Conservation (phyloP, 148 eudicot genomes). For the Dianthus caryophyllus region DNA sequence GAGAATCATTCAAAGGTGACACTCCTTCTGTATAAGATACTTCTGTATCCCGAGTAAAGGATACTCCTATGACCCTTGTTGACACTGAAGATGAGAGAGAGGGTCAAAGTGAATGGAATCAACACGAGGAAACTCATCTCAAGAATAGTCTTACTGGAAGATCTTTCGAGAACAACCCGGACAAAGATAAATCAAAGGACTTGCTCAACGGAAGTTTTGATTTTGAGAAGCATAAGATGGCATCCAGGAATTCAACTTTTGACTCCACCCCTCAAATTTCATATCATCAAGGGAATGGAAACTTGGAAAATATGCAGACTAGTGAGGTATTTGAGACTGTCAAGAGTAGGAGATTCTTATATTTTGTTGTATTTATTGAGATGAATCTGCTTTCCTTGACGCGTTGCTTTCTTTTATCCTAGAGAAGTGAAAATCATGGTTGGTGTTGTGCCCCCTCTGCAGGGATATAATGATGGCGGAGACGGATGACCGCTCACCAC, state of each 20-base stretch:
- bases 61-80: slow-evolving; percentile 44
- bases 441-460: not conserved
- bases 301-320: not conserved
- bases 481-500: not conserved
- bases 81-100: slow-evolving; percentile 28
- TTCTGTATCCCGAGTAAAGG: slow-evolving; percentile 54
- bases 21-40: slow-evolving; percentile 28
- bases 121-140: slow-evolving; percentile 15
- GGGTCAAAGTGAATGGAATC: slow-evolving; percentile 24
- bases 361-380: slow-evolving; percentile 2
- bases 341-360: too few relatives aligned
- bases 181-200: slow-evolving; percentile 2
- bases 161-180: slow-evolving; percentile 10
- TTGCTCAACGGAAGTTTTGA: not conserved
- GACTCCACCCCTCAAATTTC: slow-evolving; percentile 1
- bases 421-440: slow-evolving; percentile 1
- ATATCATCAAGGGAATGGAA: not conserved
- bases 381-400: not conserved
- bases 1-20: slow-evolving; percentile 24
- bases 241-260: not conserved
- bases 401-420: slow-evolving; percentile 4
- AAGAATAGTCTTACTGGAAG: slow-evolving; percentile 16
- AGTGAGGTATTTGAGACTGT: not conserved
- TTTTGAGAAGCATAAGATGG: slow-evolving; percentile 6
- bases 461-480: slow-evolving; percentile 5